These are phyloP conservation scores for Kluyveromyces marxianus DNA, from an alignment of 1,139 yeast species.

Conservation along the genomic window DNA sequence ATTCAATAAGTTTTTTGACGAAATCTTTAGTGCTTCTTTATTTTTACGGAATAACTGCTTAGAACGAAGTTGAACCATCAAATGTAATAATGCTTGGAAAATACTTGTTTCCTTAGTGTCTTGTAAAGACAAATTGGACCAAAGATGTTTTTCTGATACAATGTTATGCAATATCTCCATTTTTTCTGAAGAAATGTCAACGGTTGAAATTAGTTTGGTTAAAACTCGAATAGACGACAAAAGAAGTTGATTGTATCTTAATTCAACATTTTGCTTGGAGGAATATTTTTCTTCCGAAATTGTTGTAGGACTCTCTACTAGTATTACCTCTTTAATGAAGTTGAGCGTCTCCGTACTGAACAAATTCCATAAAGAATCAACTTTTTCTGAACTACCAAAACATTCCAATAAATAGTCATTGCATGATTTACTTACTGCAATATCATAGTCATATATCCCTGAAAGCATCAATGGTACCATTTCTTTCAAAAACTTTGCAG, in stretches of 20 bases:
- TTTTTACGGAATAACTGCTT: slow-evolving; percentile 20
- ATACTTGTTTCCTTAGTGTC: slow-evolving; percentile 37
- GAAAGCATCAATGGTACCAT: slow-evolving; percentile 66
- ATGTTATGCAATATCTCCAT: slow-evolving; percentile 14
- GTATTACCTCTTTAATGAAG: slow-evolving; percentile 45
- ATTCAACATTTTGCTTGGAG: slow-evolving; percentile 55
- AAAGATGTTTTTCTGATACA: slow-evolving; percentile 21
- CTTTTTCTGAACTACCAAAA: slow-evolving; percentile 53
- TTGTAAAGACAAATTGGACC: slow-evolving; percentile 35
- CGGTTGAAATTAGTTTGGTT: slow-evolving; percentile 33
- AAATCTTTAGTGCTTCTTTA: slow-evolving; percentile 36
- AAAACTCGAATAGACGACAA: slow-evolving; percentile 47
- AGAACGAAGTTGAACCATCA: slow-evolving; percentile 29
- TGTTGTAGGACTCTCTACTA: slow-evolving; percentile 51
- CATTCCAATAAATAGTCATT: slow-evolving; percentile 40
- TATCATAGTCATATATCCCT: slow-evolving; percentile 65
- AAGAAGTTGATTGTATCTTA: slow-evolving; percentile 59
- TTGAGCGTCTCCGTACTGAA: slow-evolving; percentile 51
- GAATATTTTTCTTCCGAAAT: slow-evolving; percentile 72
- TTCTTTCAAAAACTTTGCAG: slow-evolving; percentile 59
- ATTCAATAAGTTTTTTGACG: slow-evolving; percentile 46
- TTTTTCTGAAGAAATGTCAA: slow-evolving; percentile 12
- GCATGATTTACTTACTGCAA: slow-evolving; percentile 49
- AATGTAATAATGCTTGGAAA: slow-evolving; percentile 38
- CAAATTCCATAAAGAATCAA: slow-evolving; percentile 52